phyloP scores from a whole-genome alignment of 2,329 filamentous ascomycete species.

The Xylariales sp. region DNA sequence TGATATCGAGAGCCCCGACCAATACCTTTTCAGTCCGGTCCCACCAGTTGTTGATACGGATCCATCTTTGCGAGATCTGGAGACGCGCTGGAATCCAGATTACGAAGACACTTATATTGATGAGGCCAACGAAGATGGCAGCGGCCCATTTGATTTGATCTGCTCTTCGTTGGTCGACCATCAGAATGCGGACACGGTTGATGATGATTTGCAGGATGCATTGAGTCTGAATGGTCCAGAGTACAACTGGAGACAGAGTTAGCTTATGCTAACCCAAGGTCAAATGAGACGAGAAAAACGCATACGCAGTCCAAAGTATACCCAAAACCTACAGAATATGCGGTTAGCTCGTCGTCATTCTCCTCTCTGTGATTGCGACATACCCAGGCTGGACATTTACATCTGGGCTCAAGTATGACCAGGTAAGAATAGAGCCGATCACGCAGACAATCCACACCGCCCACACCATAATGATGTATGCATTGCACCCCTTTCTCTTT shows the following conservation, averaged over 20 bases:
- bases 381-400: background rate
- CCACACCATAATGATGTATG: conserved; percentile 32
- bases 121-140: conserved; percentile 33
- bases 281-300: no score
- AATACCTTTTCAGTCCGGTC: conserved; percentile 44
- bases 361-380: no score
- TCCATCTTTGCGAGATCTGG: conserved; percentile 31
- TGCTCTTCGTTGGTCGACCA: conserved; percentile 32
- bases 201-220: conserved; percentile 47
- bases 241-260: conserved; percentile 10
- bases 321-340: conserved; percentile 8
- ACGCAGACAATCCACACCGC: conserved; percentile 23
- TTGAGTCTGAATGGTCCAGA: conserved; percentile 37
- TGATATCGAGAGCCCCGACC: conserved; percentile 38
- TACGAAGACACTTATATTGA: conserved; percentile 45
- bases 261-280: background rate
- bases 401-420: conserved; percentile 14
- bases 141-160: conserved; percentile 35
- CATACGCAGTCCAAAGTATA: conserved; percentile 9
- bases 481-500: conserved; percentile 19
- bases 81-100: conserved; percentile 47
- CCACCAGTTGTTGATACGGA: conserved; percentile 42
- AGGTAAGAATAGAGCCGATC: conserved; percentile 22
- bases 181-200: conserved; percentile 42
- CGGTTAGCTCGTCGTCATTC: no score